Evolutionary conservation across 345 rosid species (phyloP).

Genomic region (Kandelia obovata): DNA sequence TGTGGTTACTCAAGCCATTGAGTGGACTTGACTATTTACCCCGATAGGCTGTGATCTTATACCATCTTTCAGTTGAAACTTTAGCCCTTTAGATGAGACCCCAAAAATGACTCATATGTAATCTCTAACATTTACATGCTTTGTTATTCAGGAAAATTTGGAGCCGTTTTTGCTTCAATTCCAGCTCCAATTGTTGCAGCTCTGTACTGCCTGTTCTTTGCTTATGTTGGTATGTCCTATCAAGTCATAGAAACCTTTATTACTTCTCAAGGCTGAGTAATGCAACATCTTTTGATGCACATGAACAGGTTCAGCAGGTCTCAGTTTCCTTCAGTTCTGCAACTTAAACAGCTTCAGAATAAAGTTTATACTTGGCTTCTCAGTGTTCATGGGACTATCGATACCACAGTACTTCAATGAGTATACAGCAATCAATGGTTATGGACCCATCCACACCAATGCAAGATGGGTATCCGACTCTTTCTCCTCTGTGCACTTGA

Average conservation of each 20-base stretch:
- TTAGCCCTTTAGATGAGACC: too few relatives aligned
- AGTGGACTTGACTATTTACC: too few relatives aligned
- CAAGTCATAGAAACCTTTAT: neutral
- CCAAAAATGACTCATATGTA: too few relatives aligned
- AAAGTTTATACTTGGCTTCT: constrained; percentile 34
- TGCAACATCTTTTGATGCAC: neutral
- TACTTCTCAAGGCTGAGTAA: neutral
- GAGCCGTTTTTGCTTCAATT: constrained; percentile 36
- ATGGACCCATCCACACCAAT: constrained; percentile 32
- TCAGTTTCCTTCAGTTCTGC: constrained; percentile 34
- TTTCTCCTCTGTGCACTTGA: neutral
- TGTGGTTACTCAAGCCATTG: neutral
- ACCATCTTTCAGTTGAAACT: too few relatives aligned
- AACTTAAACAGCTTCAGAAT: constrained; percentile 36
- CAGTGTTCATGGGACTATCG: constrained; percentile 34
- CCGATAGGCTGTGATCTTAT: too few relatives aligned
- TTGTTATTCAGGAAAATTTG: constrained; percentile 30
- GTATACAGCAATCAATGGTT: constrained; percentile 35
- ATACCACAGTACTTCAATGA: constrained; percentile 38
- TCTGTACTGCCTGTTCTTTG: constrained; percentile 31
- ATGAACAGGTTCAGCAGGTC: constrained; percentile 32
- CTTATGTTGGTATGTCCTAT: constrained; percentile 30
- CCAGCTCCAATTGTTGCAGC: constrained; percentile 36
- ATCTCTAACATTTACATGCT: neutral
- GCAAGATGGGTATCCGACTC: constrained; percentile 34